Conservation (phyloP, 306 rosid genomes). For the Rubus parviflorus region DNA sequence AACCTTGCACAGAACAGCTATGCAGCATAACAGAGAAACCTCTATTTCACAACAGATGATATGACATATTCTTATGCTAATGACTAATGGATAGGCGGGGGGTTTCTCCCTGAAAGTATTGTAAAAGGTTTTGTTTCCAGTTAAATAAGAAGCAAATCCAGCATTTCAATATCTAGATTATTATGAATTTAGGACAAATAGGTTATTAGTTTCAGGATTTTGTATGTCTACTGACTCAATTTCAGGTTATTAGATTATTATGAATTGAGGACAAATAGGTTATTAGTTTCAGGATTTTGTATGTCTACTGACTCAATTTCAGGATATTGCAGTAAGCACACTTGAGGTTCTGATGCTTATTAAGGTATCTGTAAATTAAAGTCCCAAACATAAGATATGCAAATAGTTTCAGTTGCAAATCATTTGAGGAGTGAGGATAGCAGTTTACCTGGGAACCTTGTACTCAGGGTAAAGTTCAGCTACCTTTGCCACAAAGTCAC, state of each 20-base stretch:
- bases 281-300: not conserved
- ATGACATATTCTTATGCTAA: slow-evolving; percentile 4
- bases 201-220: not conserved
- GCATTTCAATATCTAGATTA: not conserved
- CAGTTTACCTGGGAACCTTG: slow-evolving; percentile 60
- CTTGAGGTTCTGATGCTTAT: not conserved
- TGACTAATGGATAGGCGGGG: not conserved
- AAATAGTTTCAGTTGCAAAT: not conserved
- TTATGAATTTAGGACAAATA: not conserved
- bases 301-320: too few relatives aligned
- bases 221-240: not conserved
- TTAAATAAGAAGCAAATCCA: not conserved
- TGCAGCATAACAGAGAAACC: not conserved
- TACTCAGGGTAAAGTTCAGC: slow-evolving; percentile 79
- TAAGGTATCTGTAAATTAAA: not conserved
- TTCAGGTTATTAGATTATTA: not conserved
- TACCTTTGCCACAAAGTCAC: slow-evolving; percentile 79
- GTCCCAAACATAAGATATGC: not conserved
- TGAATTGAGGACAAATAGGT: not conserved
- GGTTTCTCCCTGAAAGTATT: not conserved
- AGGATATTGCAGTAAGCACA: not conserved
- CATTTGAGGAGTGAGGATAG: slow-evolving; percentile 10
- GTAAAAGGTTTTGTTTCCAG: not conserved
- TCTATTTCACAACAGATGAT: slow-evolving; percentile 10
- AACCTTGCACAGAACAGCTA: not conserved